These are phyloP conservation scores for Boletus subcaerulescens DNA, from an alignment of 768 basidiomycete species.

Conservation along the genomic window DNA sequence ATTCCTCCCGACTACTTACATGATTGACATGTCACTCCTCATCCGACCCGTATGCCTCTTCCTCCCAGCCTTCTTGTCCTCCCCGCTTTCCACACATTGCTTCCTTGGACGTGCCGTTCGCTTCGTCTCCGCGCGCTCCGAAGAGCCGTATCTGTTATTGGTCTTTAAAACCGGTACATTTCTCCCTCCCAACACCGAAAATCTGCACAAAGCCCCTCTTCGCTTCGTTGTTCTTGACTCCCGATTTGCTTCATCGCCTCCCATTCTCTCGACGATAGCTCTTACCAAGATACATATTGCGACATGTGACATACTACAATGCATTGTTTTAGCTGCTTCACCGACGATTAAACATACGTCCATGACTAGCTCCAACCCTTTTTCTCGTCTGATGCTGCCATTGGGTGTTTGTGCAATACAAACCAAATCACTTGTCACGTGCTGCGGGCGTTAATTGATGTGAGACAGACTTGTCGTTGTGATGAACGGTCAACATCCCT, in stretches of 20 bases:
- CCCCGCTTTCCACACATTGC: slow-evolving; percentile 12
- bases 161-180: slow-evolving; percentile 25
- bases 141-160: slow-evolving; percentile 23
- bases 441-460: background rate
- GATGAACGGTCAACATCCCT: slow-evolving; percentile 14
- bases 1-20: slow-evolving; percentile 8
- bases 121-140: slow-evolving; percentile 10
- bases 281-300: slow-evolving; percentile 25
- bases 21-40: slow-evolving; percentile 16
- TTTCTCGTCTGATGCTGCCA: slow-evolving; percentile 3
- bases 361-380: slow-evolving; percentile 10
- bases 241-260: slow-evolving; percentile 17
- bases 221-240: slow-evolving; percentile 30
- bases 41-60: slow-evolving; percentile 23
- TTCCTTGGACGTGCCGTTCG: slow-evolving; percentile 6
- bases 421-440: slow-evolving; percentile 29
- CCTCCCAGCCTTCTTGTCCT: slow-evolving; percentile 29
- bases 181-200: slow-evolving; percentile 17
- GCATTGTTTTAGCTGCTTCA: slow-evolving; percentile 27
- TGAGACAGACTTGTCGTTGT: background rate
- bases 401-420: slow-evolving; percentile 3
- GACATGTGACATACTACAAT: slow-evolving; percentile 33
- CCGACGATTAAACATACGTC: slow-evolving; percentile 21
- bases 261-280: slow-evolving; percentile 18
- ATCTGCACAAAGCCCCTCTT: slow-evolving; percentile 19